Conservation (phyloP, 192 early-diverging fungal species). For the Gaertneriomyces sp. region DNA sequence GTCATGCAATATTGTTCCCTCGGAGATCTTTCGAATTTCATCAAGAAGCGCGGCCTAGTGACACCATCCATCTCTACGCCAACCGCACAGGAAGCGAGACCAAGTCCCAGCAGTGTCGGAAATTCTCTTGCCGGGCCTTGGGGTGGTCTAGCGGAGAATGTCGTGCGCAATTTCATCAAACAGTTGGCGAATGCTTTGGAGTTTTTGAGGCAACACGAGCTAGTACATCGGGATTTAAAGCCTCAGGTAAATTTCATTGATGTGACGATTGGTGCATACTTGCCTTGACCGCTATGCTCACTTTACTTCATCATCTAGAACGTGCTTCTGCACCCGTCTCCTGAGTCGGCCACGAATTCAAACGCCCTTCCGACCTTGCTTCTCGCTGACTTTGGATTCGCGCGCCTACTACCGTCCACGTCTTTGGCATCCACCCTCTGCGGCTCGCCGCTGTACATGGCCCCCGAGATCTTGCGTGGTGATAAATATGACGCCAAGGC, state of each 20-base stretch:
- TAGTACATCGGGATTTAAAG: constrained; percentile 97
- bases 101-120: background rate
- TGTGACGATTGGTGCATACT: background rate
- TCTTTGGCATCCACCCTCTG: constrained; percentile 94
- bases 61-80: background rate
- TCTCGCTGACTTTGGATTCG: constrained; percentile 98
- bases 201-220: constrained; percentile 77
- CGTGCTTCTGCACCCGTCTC: constrained; percentile 69
- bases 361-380: constrained; percentile 70
- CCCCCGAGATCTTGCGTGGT: constrained; percentile 75
- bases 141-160: constrained; percentile 75
- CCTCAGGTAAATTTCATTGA: constrained; percentile 67
- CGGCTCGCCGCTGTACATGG: constrained; percentile 96
- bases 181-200: constrained; percentile 84
- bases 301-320: constrained; percentile 51
- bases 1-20: constrained; percentile 97
- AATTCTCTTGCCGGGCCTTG: constrained; percentile 50
- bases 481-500: constrained; percentile 94
- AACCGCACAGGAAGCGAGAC: background rate
- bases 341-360: constrained; percentile 9
- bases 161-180: constrained; percentile 80
- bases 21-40: constrained; percentile 89
- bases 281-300: constrained; percentile 5
- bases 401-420: constrained; percentile 74
- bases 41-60: constrained; percentile 59